A percentile compares a stretch with the other conserved stretches of the same genome.
Conservation (phyloP, 192 early-diverging fungal species). For the Allomyces arbusculus region DNA sequence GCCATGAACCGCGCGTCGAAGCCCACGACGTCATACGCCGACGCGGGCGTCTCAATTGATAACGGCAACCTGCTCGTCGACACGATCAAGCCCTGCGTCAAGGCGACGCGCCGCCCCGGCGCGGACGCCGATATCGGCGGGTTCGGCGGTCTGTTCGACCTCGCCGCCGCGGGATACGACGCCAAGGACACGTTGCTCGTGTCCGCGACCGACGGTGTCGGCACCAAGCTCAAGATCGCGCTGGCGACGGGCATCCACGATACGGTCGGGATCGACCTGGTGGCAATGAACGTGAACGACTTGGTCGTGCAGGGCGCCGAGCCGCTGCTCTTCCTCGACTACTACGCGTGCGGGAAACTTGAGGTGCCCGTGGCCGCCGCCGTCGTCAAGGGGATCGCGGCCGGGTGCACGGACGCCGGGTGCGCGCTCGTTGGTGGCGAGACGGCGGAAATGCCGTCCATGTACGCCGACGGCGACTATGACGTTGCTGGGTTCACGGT, state of each 20-base stretch:
- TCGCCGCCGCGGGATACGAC: conserved; percentile 72
- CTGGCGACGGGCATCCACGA: conserved; percentile 66
- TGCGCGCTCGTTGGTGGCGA: conserved; percentile 96
- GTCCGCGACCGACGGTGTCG: conserved; percentile 96
- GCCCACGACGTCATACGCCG: conserved; percentile 53
- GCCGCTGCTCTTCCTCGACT: conserved; percentile 96
- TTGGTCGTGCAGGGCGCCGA: conserved; percentile 97
- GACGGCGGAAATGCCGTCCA: conserved; percentile 97
- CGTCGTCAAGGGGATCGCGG: conserved; percentile 81
- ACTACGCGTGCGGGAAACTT: conserved; percentile 86
- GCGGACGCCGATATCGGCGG: conserved; percentile 94
- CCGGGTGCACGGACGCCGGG: conserved; percentile 73
- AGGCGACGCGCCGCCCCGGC: conserved; percentile 78
- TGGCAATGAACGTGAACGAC: conserved; percentile 99
- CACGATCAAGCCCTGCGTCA: conserved; percentile 85
- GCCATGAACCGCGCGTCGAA: conserved; percentile 13
- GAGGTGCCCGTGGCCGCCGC: conserved; percentile 76
- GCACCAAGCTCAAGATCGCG: conserved; percentile 95
- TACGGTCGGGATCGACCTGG: conserved; percentile 91
- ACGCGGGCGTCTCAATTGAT: conserved; percentile 90
- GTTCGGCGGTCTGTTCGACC: conserved; percentile 93
- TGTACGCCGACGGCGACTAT: conserved; percentile 68
- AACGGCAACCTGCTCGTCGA: conserved; percentile 88
- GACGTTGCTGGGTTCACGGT: conserved; percentile 95
- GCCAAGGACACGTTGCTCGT: conserved; percentile 71